Base-by-base conservation (phyloP, 2,329 filamentous ascomycete species). In the Elsinoe arachidis region DNA sequence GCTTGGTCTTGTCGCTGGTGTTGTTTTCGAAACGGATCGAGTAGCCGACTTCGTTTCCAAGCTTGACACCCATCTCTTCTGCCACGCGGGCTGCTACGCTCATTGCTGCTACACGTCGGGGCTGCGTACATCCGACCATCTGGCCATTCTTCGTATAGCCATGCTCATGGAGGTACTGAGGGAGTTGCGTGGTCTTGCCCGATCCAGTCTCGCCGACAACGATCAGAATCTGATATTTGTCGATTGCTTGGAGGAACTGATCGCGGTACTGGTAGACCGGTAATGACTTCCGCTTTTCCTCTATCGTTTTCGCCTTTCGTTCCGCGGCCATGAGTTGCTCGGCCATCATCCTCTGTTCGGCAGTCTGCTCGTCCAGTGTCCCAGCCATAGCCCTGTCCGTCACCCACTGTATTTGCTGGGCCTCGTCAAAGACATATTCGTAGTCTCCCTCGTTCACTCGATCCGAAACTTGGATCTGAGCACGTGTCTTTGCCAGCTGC, bases 71-170 rank as follows among this genome's bases (percentile, higher is more conserved):
- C 75, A 95, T 88, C 69, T 99, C 93, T 57, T 97, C 91, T 0
- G 92, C 89, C 1, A 99, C 93, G 78, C 93, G 90, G 44, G 89
- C 84, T n/a, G 93, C 92, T 17, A 97, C 92, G 67, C 87, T 93
- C 92, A 97, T 97, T 30, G 93, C 93, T 2, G 93, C 93, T 10
- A 99, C 93, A 76, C 93, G 84, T 64, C 93, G 85, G 3, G 93
- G 93, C 63, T 99, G 93, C 0, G 93, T 99, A 66, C 91, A 96
- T 3, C 88, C 92, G 10, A 99, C 82, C 70, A 92, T 96, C 72
- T 87, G 78, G 5, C 87, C 90, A 19, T 82, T 80, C 67, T 92
- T 90, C 2, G 90, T 95, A 65, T 88, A 95, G 1, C 91, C 91
- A 0, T 88, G 89, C 70, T 97, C 92, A 65, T 95, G 86, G 0